These are phyloP conservation scores for Colletotrichum phormii DNA, from an alignment of 2,329 filamentous ascomycete genomes.

Conservation along the genomic window DNA sequence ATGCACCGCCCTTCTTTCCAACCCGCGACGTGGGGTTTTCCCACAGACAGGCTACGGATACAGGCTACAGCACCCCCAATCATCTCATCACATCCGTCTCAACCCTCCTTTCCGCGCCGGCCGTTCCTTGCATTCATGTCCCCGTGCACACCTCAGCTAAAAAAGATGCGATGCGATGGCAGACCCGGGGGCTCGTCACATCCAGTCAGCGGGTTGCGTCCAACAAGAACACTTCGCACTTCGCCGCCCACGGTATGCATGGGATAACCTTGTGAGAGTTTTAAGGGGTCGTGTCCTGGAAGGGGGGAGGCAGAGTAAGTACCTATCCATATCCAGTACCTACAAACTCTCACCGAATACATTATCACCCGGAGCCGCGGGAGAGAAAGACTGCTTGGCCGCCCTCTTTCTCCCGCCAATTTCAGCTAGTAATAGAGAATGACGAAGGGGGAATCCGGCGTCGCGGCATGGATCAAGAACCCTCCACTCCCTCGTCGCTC, in stretches of 20 bases:
- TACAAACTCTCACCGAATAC: background rate
- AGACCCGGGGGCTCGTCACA: background rate
- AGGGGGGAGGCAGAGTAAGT: background rate
- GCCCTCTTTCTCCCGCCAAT: background rate
- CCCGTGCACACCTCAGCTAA: background rate
- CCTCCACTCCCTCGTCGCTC: constrained; percentile 12
- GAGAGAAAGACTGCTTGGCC: background rate
- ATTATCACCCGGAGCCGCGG: background rate
- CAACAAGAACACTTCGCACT: background rate
- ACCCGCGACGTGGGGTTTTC: background rate
- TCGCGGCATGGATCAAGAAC: constrained; percentile 25
- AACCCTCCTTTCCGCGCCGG: constrained; percentile 6
- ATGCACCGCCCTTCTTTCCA: background rate
- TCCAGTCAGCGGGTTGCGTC: no score
- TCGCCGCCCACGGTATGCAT: constrained; percentile 11
- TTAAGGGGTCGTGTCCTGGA: constrained; percentile 3
- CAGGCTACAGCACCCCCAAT: background rate
- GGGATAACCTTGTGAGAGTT: constrained; percentile 19
- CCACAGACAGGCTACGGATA: no score
- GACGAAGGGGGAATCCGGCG: constrained; percentile 4
- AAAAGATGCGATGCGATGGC: background rate
- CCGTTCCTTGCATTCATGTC: constrained; percentile 10
- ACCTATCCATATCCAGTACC: no score
- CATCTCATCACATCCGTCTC: background rate
- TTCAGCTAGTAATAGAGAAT: background rate